Evolutionary conservation across 352 stramenopile species (phyloP), one percentile per base, ranked within the genome.

Genomic region (Pythium volutum): DNA sequence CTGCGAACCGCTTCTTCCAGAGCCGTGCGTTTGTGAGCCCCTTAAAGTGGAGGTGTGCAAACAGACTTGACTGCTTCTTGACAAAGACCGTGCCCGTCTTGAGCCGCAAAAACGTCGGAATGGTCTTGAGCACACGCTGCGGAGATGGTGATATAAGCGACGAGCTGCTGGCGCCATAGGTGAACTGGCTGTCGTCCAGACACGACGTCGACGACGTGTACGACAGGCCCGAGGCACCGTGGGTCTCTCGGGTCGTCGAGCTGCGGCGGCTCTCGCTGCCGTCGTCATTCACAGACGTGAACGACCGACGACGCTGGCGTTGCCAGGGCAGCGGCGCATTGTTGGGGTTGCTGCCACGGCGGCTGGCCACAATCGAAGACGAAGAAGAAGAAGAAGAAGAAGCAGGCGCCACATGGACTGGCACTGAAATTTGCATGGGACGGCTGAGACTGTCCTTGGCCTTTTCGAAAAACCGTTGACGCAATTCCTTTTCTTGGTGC

Each of bases 1-100:
- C 78, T 2, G 86, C 86, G 51, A 81, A 93, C n/a, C 86, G 84
- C 29, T 80, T 82, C 62, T 95, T 95, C 86, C 86, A 95, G 53
- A 88, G 71, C 10, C 81, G 70, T 33, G 71, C 77, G 36, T 80
- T 89, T 31, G 66, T 71, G 15, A 80, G 57, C 2, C 80, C 74
- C 43, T 81, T 87, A 54, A 89, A 64, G 54, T 92, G 88, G 57
- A 92, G 55, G 48, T 89, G 81, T 25, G 84, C 77, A 49, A 93
- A 88, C 50, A 93, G 62, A 55, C 84, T 91, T 52, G 74, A 79
- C 42, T 87, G 74, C 64, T 93, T 95, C 65, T 91, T 90, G 25
- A 95, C 86, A 23, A 89, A 73, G 22, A 95, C 81, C 22, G 55
- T 68, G 34, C 79, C 77, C n/a, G 73, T 67, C 57, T 93, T 91